Evolutionary conservation across 108 stramenopile genomes (phyloP), one percentile per base, ranked within the genome.

Genomic region (Nannochloropsis gaditana): DNA sequence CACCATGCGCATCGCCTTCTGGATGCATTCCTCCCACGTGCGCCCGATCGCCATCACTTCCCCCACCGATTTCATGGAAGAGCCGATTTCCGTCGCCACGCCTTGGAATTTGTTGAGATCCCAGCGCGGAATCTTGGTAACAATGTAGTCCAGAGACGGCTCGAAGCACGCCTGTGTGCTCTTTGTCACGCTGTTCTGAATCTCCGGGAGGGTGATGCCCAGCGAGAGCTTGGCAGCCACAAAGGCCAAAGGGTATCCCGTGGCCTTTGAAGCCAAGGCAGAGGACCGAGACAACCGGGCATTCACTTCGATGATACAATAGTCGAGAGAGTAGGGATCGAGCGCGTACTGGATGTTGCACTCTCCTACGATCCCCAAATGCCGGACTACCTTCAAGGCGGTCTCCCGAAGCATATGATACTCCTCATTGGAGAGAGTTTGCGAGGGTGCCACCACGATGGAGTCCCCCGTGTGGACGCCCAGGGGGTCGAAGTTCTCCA

Each of bases 301-400:
- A 88, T 99, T 99, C 73, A 88, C 96, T 90, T 99, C 98, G 84
- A 99, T 97, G 84, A 99, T 99, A 92, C 94, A 94, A 90, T 97
- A 99, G 85, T 96, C 95, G 41, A 94, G 80, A 21, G 94, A 95
- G 85, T 92, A 90, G 9, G 98, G 98, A 89, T 97, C 94, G 45
- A 99, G 94, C 44, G 98, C 98, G 89, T 99, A 99, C 91, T 99
- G 98, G 88, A 99, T 99, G 93, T 99, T 99, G 91, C 98, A 99
- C 91, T 99, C 98, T 86, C 98, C 98, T 80, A 99, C 94, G 86
- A 99, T 96, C 59, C 96, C 96, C 79, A 97, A 91, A 90, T 97
- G 96, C 84, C 96, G 94, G 84, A 99, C 96, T 83, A 97, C 96
- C 82, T 83, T 94, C 90, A 98, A 94, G 21, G 98, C 96, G 44